Evolutionary conservation across 2,329 filamentous ascomycete genomes (phyloP), one percentile per base, ranked within the genome.

Genomic region (Onygena corvina): DNA sequence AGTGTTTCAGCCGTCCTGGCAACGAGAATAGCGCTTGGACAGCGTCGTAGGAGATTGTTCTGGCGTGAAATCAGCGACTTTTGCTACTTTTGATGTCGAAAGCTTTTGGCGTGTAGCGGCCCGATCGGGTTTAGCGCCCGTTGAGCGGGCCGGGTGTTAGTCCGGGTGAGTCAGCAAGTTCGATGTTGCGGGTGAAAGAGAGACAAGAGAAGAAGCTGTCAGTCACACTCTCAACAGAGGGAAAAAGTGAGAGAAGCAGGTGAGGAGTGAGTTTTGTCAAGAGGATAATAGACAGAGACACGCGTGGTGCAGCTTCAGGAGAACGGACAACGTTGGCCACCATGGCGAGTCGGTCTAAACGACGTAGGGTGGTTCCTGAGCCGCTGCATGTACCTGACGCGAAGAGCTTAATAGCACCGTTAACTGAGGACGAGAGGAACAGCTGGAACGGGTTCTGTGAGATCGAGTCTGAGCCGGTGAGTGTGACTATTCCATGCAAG

Each of bases 401-500:
- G 36, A 27, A 12, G 9, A 14, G 36, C 21, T 11, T 42, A 11
- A 27, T 8, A n/a, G n/a, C n/a, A 23, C 36, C 36, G 2, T 23
- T 42, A 23, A 42, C 36, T 23, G 27, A 23, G 11, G 21, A 42
- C 12, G 36, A 42, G 21, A 42, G 8, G 21, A 23, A 42, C 11
- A 42, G 21, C 5, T 72, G 69, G 71, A 66, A 66, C 56, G 71
- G 71, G 12, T 71, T 71, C 50, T 71, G 68, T 55, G 88, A 95
- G 60, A 75, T 96, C 46, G 88, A 94, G 66, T 94, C 87, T 4
- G 88, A 95, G 54, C 89, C 89, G 5, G 86, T 87, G 66, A 67
- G 77, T 61, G 44, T 48, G 16, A 42, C 9, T 30, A 16, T 27
- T 50, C 23, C 35, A 29, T 42, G 30, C 20, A 47, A 48, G 23